phyloP scores from a whole-genome alignment of 371 early-diverging fungal genomes.

The Circinella minor region DNA sequence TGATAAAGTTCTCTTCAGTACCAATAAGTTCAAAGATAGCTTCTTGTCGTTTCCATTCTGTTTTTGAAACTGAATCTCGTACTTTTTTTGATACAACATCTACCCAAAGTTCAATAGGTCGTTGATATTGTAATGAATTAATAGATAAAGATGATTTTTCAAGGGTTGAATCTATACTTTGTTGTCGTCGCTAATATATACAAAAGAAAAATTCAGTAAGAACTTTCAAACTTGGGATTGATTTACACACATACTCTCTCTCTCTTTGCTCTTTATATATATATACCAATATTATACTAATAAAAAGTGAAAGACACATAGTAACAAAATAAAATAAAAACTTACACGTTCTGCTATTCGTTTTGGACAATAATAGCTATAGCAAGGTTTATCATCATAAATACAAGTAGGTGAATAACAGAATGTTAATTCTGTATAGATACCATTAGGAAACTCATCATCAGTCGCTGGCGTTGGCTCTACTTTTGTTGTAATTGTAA shows the following conservation, averaged over 20 bases:
- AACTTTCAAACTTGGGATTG: too few species aligned
- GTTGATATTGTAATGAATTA: conserved; percentile 8
- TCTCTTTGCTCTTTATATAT: background rate
- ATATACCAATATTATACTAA: background rate
- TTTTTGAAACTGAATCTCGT: conserved; percentile 17
- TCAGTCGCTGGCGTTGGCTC: background rate
- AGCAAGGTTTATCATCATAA: conserved; percentile 70
- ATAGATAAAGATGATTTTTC: conserved; percentile 9
- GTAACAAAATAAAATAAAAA: conserved; percentile 3
- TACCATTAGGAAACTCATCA: conserved; percentile 65
- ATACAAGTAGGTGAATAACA: conserved; percentile 93
- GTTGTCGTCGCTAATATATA: conserved; percentile 4
- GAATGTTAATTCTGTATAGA: conserved; percentile 81
- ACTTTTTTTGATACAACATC: conserved; percentile 23
- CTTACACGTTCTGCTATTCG: conserved; percentile 7
- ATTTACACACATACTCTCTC: too few species aligned
- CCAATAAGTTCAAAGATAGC: conserved; percentile 89
- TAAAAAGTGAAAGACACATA: background rate
- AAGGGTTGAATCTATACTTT: conserved; percentile 1
- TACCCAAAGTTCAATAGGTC: conserved; percentile 19
- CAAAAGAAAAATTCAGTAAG: background rate
- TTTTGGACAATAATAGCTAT: conserved; percentile 83
- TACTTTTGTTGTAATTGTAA: too few species aligned
- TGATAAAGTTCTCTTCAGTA: conserved; percentile 89
- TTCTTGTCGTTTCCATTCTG: conserved; percentile 90